Evolutionary conservation across 1,284 basidiomycete species (phyloP).

Genomic region (Apiotrichum sp.): DNA sequence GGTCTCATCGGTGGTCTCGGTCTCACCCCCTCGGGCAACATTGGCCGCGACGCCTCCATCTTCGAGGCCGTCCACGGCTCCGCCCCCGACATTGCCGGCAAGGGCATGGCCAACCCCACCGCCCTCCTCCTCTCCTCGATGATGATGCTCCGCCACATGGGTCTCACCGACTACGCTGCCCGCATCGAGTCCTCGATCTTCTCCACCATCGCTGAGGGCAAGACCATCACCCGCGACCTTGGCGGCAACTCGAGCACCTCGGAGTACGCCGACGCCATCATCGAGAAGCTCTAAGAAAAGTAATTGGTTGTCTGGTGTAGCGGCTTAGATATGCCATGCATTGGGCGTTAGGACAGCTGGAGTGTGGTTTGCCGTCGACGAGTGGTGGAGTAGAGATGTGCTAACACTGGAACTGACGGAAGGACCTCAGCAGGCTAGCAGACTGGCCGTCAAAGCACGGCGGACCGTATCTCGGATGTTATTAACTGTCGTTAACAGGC

Average conservation of each 20-base stretch:
- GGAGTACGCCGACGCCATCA: constrained; percentile 83
- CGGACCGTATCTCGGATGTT: no score
- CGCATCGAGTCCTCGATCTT: constrained; percentile 91
- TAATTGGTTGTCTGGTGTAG: not conserved
- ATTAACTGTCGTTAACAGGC: no score
- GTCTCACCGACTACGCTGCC: constrained; percentile 72
- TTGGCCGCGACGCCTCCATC: constrained; percentile 96
- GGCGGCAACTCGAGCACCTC: constrained; percentile 82
- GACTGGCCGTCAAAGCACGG: no score
- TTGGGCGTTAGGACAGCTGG: not conserved
- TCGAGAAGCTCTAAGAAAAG: constrained; percentile 45
- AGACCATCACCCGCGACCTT: constrained; percentile 83
- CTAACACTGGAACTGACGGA: no score
- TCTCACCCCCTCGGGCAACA: constrained; percentile 96
- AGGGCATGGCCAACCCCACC: constrained; percentile 96
- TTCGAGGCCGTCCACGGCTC: constrained; percentile 99
- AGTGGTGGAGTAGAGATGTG: no score
- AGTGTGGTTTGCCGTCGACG: no score
- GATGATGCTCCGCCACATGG: constrained; percentile 99
- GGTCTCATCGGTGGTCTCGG: constrained; percentile 97
- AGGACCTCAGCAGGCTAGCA: no score
- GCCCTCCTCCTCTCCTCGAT: constrained; percentile 88
- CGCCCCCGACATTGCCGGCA: constrained; percentile 67
- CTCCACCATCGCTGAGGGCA: constrained; percentile 86
- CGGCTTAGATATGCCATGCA: constrained; percentile 2